phyloP scores from a whole-genome alignment of 192 early-diverging fungal genomes.

The Jimgerdemannia lactiflua region DNA sequence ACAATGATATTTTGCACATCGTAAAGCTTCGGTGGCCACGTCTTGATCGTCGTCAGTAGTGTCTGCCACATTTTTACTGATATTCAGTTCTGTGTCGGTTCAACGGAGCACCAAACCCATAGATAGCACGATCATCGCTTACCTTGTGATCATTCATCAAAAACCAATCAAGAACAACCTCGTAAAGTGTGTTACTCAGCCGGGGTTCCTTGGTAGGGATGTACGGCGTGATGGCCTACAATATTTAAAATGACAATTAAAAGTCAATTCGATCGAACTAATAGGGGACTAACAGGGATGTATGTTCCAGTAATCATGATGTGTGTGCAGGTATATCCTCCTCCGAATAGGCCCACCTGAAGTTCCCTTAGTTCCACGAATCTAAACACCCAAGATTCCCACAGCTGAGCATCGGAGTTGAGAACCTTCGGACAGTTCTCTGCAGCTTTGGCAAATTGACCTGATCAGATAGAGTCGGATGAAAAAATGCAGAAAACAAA shows the following conservation, averaged over 20 bases:
- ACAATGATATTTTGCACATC: slow-evolving; percentile 71
- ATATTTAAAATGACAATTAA: slow-evolving; percentile 1
- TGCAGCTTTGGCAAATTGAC: slow-evolving; percentile 68
- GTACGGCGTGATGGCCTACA: slow-evolving; percentile 62
- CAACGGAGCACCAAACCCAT: too few relatives aligned
- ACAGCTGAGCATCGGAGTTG: slow-evolving; percentile 59
- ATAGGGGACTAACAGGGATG: not conserved
- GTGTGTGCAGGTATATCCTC: not conserved
- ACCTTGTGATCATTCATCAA: slow-evolving; percentile 66
- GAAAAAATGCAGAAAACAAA: too few relatives aligned
- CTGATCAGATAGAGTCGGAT: slow-evolving; percentile 13
- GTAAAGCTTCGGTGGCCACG: slow-evolving; percentile 82
- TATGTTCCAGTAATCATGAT: not conserved
- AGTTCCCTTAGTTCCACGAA: slow-evolving; percentile 81
- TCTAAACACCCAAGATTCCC: slow-evolving; percentile 92
- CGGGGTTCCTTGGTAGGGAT: slow-evolving; percentile 78
- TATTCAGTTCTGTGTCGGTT: too few relatives aligned
- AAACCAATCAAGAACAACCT: slow-evolving; percentile 78
- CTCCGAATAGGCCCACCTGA: slow-evolving; percentile 29
- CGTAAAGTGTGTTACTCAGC: slow-evolving; percentile 79
- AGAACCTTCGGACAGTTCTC: slow-evolving; percentile 72
- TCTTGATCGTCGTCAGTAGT: slow-evolving; percentile 57
- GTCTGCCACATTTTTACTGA: slow-evolving; percentile 15
- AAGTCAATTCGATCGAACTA: not conserved
- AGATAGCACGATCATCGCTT: slow-evolving; percentile 4